Base-by-base conservation (phyloP, 2,329 filamentous ascomycete species). In the Domatiomyces catenatus region DNA sequence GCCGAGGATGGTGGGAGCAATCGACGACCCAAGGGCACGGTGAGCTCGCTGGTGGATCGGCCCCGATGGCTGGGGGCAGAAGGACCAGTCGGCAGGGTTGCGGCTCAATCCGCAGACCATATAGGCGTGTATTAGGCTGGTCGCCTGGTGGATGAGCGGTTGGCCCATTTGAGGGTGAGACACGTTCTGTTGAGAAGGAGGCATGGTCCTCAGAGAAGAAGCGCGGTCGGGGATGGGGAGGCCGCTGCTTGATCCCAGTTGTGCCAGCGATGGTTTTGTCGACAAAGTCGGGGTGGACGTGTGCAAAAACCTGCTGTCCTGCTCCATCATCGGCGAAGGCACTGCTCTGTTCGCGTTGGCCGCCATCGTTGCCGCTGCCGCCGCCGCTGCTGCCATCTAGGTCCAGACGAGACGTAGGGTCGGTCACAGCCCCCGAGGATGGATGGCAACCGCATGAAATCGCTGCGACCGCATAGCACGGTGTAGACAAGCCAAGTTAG, bases 31-130 rank as follows among this genome's bases (percentile, higher is more conserved):
- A 44, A 96, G 88, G 17, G 90, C 90, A 47, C 89, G 88, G 72
- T 96, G 96, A 86, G 96, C 95, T 69, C 96, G 90, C 58, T 85
- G 86, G 67, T 96, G 94, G 75, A 95, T 96, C 58, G 90, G 90
- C 70, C 95, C 90, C 2, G 76, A 64, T 0, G 88, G 87, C 5
- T 84, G 64, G 0, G 90, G 89, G 50, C 90, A 92, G 73, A 90
- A 94, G 50, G 95, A 87, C 90, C 90, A 96, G 80, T 96, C 92
- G 46, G 90, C 94, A 3, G 90, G 90, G 69, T 96, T 90, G 36
- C 90, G 80, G 56, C 90, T 90, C 58, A 96, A 90, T 78, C 90
- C 90, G 63, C 90, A 96, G 39, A 96, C 90, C 87, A 96, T 94
- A 70, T 96, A 96, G 57, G 90, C 90, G 79, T 96, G 90, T 32